Percentiles rank a stretch among this genome's conserved stretches.
Conservation (phyloP, 108 stramenopile species). For the Mayamaea pseudoterrestris region DNA sequence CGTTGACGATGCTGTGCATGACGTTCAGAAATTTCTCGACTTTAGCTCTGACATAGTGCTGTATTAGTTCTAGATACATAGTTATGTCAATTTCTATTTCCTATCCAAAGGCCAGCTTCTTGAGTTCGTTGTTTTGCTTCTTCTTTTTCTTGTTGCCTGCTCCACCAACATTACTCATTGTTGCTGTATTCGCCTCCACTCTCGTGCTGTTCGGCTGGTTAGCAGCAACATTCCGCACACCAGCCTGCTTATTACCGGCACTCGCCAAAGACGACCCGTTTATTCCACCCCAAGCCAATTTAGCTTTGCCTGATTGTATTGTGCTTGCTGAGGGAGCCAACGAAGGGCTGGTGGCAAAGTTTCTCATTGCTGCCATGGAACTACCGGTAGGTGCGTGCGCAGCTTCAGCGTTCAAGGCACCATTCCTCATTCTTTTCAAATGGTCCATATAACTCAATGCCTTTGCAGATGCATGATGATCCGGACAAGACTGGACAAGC, state of each 20-base stretch:
- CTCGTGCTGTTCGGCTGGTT: conserved; percentile 8
- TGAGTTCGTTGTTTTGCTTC: conserved; percentile 34
- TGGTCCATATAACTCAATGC: conserved; percentile 44
- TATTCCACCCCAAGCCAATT: conserved; percentile 17
- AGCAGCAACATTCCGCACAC: not conserved
- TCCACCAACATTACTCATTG: conserved; percentile 3
- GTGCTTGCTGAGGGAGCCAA: conserved; percentile 8
- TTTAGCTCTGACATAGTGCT: too few species aligned
- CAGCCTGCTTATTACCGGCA: conserved; percentile 41
- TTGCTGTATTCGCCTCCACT: conserved; percentile 14
- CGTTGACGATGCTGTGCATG: too few species aligned
- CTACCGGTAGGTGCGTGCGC: not conserved
- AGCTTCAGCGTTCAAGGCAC: not conserved
- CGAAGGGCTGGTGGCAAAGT: not conserved
- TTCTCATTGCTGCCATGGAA: not conserved
- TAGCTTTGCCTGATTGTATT: conserved; percentile 14
- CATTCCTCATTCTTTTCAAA: conserved; percentile 16
- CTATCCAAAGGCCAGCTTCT: conserved; percentile 32
- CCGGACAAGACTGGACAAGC: conserved; percentile 64
- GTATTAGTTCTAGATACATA: too few species aligned
- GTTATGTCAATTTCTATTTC: conserved; percentile 9
- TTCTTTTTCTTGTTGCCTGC: conserved; percentile 26
- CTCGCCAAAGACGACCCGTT: conserved; percentile 25
- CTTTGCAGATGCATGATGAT: conserved; percentile 17
- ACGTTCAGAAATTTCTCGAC: too few species aligned